A percentile compares a stretch with the other conserved stretches of the same genome.
Evolutionary conservation across 306 rosid genomes (phyloP).

Genomic region (Datisca glomerata): DNA sequence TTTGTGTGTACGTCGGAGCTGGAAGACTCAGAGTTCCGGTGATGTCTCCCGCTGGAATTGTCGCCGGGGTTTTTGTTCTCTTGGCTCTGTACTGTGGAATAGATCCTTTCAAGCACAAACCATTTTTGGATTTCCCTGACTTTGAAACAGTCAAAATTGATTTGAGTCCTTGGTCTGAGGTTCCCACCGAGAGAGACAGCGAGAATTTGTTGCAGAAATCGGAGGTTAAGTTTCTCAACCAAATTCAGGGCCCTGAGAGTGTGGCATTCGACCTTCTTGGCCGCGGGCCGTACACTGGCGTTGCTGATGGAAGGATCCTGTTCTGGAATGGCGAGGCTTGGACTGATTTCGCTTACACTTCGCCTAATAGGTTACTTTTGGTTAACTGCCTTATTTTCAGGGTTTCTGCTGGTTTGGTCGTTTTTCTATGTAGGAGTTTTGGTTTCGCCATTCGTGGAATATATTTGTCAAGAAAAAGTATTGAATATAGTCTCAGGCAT

Average conservation of each 20-base stretch:
- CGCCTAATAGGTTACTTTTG: conserved; percentile 47
- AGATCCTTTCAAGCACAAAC: conserved; percentile 67
- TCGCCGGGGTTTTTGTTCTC: conserved; percentile 25
- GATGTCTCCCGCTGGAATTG: conserved; percentile 21
- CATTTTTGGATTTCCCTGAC: conserved; percentile 48
- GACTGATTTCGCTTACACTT: conserved; percentile 69
- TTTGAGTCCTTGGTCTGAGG: conserved; percentile 43
- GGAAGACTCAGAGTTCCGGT: neutral
- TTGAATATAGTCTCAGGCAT: too few species aligned
- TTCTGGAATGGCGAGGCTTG: conserved; percentile 70
- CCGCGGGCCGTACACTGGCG: conserved; percentile 88
- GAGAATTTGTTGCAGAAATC: conserved; percentile 65
- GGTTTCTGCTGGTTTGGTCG: neutral
- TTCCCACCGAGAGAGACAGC: conserved; percentile 43
- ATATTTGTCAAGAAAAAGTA: too few species aligned
- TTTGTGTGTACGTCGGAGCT: neutral
- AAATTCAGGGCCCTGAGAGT: conserved; percentile 89
- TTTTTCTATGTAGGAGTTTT: neutral
- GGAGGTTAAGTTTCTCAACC: conserved; percentile 57
- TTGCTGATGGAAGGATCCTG: conserved; percentile 75
- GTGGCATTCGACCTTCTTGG: conserved; percentile 71
- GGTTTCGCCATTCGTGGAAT: neutral
- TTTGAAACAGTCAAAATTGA: conserved; percentile 31
- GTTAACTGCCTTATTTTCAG: too few species aligned
- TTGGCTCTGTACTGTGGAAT: conserved; percentile 63